Base-by-base conservation (phyloP, 2,329 filamentous ascomycete genomes). In the Pseudocercospora fijiensis region DNA sequence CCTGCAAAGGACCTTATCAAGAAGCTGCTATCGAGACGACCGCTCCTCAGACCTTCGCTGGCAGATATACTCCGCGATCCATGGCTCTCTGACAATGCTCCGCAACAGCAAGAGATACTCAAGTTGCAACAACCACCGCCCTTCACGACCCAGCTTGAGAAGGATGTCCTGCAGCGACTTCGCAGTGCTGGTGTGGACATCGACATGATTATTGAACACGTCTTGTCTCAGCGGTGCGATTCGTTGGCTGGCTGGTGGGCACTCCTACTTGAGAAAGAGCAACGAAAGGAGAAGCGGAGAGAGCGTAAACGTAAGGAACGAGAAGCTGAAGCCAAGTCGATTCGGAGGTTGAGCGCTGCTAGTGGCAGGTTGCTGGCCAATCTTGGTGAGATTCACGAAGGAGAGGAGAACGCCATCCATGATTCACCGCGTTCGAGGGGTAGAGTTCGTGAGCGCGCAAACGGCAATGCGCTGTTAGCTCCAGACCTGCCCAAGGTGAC, bases 241-340 rank as follows among this genome's bases (percentile, higher is more conserved):
- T 85, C 89, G 5, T 80, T 99, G 56, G 91, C 92, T 57, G 95
- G 95, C 5, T 99, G 95, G 95, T 99, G 95, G 95, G 90, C 91
- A 2, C 78, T 99, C 27, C 80, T 99, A 43, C 87, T 98, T 9
- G 95, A 98, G 74, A 99, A 98, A 76, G 95, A 99, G 74, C 87
- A 92, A 75, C 87, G 92, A 8, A 99, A 99, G 77, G 88, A 93
- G 68, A 84, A 81, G 66, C 84, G 92, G 65, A 84, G 89, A 66
- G 92, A 97, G 72, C 86, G 87, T 59, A 97, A 94, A 74, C 86
- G 94, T 8, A 92, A 85, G 73, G 93, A 98, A 75, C 88, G 87
- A 70, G 93, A 99, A 72, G 84, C 85, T 1, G 92, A 98, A 72
- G 87, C 87, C 62, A 89, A 92, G 75, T 91, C 87, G 65, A 82